phyloP scores from a whole-genome alignment of 257 asterid species.

The Hygrophila difformis region DNA sequence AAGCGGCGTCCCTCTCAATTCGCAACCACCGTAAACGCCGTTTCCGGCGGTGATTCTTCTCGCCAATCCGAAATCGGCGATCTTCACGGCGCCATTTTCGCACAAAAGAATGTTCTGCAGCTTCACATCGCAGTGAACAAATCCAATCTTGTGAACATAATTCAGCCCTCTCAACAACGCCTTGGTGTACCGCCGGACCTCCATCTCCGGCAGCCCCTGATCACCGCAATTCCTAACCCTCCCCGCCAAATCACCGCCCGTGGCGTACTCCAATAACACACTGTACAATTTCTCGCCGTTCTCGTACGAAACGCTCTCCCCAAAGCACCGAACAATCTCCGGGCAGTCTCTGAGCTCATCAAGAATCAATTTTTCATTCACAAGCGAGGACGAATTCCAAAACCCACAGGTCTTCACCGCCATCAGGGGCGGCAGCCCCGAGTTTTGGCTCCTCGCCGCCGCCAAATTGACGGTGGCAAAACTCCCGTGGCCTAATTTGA shows the following conservation, averaged over 20 bases:
- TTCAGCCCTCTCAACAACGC: conserved; percentile 15
- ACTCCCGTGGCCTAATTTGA: conserved; percentile 25
- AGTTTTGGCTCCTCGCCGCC: conserved; percentile 12
- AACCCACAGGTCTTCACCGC: conserved; percentile 24
- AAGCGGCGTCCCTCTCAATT: conserved; percentile 24
- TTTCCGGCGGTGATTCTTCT: not conserved
- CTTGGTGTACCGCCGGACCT: conserved; percentile 17
- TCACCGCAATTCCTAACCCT: not conserved
- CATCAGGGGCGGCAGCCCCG: conserved; percentile 15
- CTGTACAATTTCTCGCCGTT: conserved; percentile 15
- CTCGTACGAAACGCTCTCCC: not conserved
- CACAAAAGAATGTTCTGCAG: conserved; percentile 19
- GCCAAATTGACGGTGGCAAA: conserved; percentile 27
- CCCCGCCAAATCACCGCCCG: conserved; percentile 18
- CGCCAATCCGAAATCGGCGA: conserved; percentile 29
- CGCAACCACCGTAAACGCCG: not conserved
- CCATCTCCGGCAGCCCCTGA: conserved; percentile 9
- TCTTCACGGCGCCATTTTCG: conserved; percentile 2
- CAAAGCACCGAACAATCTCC: not conserved
- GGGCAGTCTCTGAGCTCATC: conserved; percentile 18
- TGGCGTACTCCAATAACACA: conserved; percentile 23
- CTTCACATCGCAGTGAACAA: conserved; percentile 25
- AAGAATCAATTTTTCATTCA: conserved; percentile 19
- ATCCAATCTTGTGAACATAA: conserved; percentile 21
- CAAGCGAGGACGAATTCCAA: conserved; percentile 8